Evolutionary conservation across 2,329 filamentous ascomycete genomes (phyloP), one percentile per base, ranked within the genome.

Genomic region (Colletotrichum echinochloae): DNA sequence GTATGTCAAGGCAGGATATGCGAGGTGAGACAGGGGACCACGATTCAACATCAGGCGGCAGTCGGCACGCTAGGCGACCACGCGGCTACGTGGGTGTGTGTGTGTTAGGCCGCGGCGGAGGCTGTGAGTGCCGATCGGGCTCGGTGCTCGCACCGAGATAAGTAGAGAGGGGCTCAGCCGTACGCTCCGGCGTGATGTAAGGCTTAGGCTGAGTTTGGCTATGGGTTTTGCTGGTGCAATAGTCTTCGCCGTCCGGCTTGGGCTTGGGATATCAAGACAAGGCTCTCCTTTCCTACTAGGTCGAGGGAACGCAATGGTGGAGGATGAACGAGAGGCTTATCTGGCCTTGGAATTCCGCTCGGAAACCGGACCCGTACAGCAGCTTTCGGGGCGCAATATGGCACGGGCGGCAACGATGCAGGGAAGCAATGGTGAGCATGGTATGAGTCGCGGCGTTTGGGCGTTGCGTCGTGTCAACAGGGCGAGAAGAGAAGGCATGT

Each of bases 41-140:
- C 44, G 67, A 67, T 51, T 56, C 37, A 62, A 67, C 56, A 64
- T 67, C 67, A 67, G 64, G 67, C 66, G 66, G 63, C 66, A 66
- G 63, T 56, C 66, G 66, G 66, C 56, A 70, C 66, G 63, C 63
- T 66, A 70, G 49, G 41, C 16, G 28, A 37, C 20, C 20, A 54
- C 30, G 30, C 20, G 51, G 30, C 20, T 35, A 23, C n/a, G 44
- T 14, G 28, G 35, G 59, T 23, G 55, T 69, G 44, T 14, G 28
- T 54, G 59, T 23, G 55, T 69, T 51, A 66, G 67, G 67, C 63
- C 60, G 63, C 62, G 49, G 55, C 30, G 56, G 56, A 70, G 66
- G 66, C 62, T 65, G 48, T 60, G 39, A 39, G 63, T 67, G 57
- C 63, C 44, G 62, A 57, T 66, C 64, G 44, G 64, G 67, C 52